Conservation (phyloP, 1,284 basidiomycete genomes). For the Trichosporon asahii region DNA sequence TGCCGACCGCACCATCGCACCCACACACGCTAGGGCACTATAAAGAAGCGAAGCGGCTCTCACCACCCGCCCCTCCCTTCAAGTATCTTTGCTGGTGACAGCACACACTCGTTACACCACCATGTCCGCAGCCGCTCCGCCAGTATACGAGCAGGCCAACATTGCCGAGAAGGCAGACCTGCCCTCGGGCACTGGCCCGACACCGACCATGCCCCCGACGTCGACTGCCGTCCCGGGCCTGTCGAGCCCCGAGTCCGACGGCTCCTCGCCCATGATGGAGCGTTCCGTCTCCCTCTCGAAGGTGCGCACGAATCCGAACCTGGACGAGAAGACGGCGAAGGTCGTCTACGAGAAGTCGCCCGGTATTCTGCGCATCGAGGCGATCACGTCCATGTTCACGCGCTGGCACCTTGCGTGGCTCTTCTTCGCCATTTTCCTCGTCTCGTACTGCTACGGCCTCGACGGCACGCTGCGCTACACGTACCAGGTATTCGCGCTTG, state of each 20-base stretch:
- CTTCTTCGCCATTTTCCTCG: slow-evolving; percentile 50
- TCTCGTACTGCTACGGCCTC: slow-evolving; percentile 48
- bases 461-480: slow-evolving; percentile 46
- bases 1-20: not conserved
- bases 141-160: not conserved
- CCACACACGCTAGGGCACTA: not conserved
- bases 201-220: not conserved
- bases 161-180: not conserved
- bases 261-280: not conserved
- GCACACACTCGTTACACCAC: not conserved
- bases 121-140: not conserved
- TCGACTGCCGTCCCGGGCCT: not conserved
- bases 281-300: not conserved
- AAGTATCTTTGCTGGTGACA: not conserved
- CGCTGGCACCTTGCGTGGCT: slow-evolving; percentile 23
- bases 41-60: not conserved
- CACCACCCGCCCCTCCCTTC: no score
- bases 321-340: slow-evolving; percentile 7
- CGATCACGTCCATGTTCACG: slow-evolving; percentile 17
- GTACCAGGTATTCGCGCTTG: slow-evolving; percentile 30
- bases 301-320: not conserved
- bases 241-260: not conserved
- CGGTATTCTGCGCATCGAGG: slow-evolving; percentile 22
- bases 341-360: slow-evolving; percentile 20
- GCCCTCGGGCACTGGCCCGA: not conserved